Conservation (phyloP, 345 rosid species). For the Brassica rapa region DNA sequence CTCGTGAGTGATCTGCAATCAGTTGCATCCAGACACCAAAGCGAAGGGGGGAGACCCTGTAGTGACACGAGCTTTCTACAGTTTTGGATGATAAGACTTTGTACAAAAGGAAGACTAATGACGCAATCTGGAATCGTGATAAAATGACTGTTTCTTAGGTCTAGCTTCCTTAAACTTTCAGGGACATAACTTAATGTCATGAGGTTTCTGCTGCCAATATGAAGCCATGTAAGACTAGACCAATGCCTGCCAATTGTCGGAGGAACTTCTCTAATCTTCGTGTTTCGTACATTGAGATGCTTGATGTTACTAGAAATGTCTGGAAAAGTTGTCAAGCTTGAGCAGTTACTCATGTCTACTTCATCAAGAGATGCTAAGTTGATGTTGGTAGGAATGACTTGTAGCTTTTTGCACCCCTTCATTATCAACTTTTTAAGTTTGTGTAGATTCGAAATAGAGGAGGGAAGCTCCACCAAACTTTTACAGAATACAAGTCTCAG, state of each 20-base stretch:
- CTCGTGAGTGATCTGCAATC: neutral
- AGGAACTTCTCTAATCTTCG: neutral
- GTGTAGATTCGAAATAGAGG: constrained; percentile 3
- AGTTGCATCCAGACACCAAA: neutral
- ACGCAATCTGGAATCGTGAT: neutral
- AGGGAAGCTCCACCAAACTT: constrained; percentile 2
- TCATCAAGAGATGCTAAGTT: neutral
- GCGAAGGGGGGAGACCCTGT: neutral
- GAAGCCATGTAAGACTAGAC: neutral
- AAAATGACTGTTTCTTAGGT: neutral
- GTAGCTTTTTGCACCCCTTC: constrained; percentile 3
- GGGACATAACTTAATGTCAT: neutral
- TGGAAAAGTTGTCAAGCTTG: neutral
- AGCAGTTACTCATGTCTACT: neutral
- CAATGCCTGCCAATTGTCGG: neutral
- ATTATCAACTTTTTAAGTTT: neutral
- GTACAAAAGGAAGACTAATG: neutral
- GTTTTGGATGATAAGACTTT: neutral
- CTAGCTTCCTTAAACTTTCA: neutral
- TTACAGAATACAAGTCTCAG: neutral
- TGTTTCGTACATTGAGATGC: neutral
- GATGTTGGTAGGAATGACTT: neutral
- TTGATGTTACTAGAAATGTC: neutral
- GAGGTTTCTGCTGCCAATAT: neutral
- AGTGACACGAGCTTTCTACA: neutral